Percentiles rank a stretch among this genome's conserved stretches.
Conservation (phyloP, 495 filamentous ascomycete genomes). For the Glarea lozoyensis region DNA sequence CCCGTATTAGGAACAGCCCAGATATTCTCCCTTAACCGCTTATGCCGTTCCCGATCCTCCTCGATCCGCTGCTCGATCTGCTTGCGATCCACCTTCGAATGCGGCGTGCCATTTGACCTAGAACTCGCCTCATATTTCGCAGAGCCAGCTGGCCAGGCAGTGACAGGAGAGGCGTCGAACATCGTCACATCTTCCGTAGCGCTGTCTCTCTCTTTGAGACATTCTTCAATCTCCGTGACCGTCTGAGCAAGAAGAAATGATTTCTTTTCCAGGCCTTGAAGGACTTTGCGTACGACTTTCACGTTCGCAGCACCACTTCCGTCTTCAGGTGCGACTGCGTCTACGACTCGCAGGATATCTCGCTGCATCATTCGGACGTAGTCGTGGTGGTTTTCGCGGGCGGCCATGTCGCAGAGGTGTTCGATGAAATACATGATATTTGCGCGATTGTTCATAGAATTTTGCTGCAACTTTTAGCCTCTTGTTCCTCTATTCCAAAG, state of each 20-base stretch:
- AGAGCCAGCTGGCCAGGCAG: slow-evolving; percentile 23
- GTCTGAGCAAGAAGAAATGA: slow-evolving; percentile 56
- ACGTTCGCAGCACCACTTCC: slow-evolving; percentile 89
- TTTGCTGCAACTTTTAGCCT: slow-evolving; percentile 27
- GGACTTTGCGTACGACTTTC: slow-evolving; percentile 76
- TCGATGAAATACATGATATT: slow-evolving; percentile 99
- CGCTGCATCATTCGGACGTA: slow-evolving; percentile 91
- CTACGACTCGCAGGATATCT: slow-evolving; percentile 82
- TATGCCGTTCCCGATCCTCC: slow-evolving; percentile 92
- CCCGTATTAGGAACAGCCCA: slow-evolving; percentile 62
- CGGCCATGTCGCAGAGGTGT: slow-evolving; percentile 80
- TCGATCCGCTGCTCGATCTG: slow-evolving; percentile 94
- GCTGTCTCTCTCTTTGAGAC: slow-evolving; percentile 55
- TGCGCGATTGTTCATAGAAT: slow-evolving; percentile 90
- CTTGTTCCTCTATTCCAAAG: neutral
- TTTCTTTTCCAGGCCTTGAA: slow-evolving; percentile 60
- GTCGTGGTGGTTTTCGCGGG: slow-evolving; percentile 60
- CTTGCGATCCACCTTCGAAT: slow-evolving; percentile 61
- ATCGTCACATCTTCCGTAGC: slow-evolving; percentile 8
- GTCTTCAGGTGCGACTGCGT: slow-evolving; percentile 79
- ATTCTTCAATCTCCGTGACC: slow-evolving; percentile 69
- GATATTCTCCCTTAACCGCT: slow-evolving; percentile 76
- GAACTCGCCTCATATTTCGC: slow-evolving; percentile 24
- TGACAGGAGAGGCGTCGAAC: slow-evolving; percentile 23
- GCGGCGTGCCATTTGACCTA: slow-evolving; percentile 4